phyloP scores from a whole-genome alignment of 2,329 filamentous ascomycete genomes.

The Ophiostoma fasciatum region DNA sequence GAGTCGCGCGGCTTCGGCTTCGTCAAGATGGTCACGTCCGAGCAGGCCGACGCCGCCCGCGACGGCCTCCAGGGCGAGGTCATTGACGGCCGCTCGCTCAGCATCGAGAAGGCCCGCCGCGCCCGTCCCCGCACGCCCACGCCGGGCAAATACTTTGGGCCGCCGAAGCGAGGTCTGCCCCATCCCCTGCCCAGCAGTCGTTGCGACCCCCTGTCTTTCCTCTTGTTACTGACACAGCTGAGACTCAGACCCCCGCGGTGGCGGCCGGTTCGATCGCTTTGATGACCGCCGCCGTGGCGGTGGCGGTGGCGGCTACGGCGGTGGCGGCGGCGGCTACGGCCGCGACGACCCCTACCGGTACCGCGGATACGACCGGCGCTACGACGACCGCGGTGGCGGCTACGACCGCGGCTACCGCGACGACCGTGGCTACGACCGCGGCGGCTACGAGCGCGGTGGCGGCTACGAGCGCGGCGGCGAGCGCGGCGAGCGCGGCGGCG shows the following conservation, averaged over 20 bases:
- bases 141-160: conserved; percentile 97
- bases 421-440: conserved; percentile 28
- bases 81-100: conserved; percentile 87
- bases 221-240: too few relatives aligned
- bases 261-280: conserved; percentile 39
- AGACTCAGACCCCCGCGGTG: conserved; percentile 19
- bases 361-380: conserved; percentile 23
- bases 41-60: conserved; percentile 92
- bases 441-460: conserved; percentile 21
- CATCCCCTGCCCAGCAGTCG: too few relatives aligned
- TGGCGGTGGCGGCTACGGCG: conserved; percentile 43
- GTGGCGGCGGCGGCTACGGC: conserved; percentile 27
- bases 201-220: too few relatives aligned
- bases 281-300: conserved; percentile 48
- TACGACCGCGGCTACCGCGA: conserved; percentile 36
- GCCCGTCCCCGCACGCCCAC: conserved; percentile 90
- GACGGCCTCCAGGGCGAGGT: conserved; percentile 90
- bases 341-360: conserved; percentile 20
- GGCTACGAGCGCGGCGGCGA: conserved; percentile 33
- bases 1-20: conserved; percentile 98
- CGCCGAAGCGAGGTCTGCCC: conserved; percentile 86
- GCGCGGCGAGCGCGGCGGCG: conserved; percentile 12
- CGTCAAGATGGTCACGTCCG: conserved; percentile 94
- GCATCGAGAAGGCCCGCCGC: conserved; percentile 97
- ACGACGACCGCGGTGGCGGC: conserved; percentile 17